Evolutionary conservation across 2,329 filamentous ascomycete genomes (phyloP).

Genomic region (Sporothrix protearum): DNA sequence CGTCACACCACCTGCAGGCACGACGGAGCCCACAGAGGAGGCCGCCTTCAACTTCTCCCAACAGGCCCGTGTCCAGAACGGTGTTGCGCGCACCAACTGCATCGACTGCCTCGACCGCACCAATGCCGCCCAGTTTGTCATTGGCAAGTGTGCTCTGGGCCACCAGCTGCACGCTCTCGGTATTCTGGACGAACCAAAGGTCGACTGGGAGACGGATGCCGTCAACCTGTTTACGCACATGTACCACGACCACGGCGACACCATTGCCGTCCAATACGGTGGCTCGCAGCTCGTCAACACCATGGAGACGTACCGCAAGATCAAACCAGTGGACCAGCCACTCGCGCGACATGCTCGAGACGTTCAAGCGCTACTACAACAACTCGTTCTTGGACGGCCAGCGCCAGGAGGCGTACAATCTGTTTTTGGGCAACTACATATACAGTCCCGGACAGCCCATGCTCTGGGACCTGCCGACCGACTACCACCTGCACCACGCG

Average conservation of each 20-base stretch:
- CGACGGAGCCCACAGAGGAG: not conserved
- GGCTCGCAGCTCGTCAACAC: constrained; percentile 97
- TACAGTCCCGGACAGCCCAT: constrained; percentile 84
- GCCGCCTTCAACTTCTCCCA: not conserved
- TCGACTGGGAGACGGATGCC: constrained; percentile 93
- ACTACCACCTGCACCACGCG: constrained; percentile 93
- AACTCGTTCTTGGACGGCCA: constrained; percentile 96
- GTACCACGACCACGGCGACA: constrained; percentile 97
- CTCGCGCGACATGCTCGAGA: constrained; percentile 97
- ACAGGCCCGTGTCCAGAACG: constrained; percentile 74
- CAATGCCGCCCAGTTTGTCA: constrained; percentile 96
- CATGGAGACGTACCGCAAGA: constrained; percentile 98
- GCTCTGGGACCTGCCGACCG: constrained; percentile 92
- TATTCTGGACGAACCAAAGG: constrained; percentile 68
- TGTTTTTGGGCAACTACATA: constrained; percentile 95
- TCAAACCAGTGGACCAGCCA: constrained; percentile 99
- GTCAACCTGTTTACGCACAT: constrained; percentile 97
- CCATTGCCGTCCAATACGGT: constrained; percentile 95
- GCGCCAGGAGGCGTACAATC: constrained; percentile 93
- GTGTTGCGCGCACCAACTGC: constrained; percentile 91
- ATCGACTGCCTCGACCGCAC: constrained; percentile 97
- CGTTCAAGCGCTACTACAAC: constrained; percentile 98
- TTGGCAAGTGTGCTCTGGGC: constrained; percentile 88
- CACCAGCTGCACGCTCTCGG: constrained; percentile 90
- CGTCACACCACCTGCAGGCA: not conserved